These are phyloP conservation scores for Naganishia friedmannii DNA, from an alignment of 768 basidiomycete genomes.

Conservation along the genomic window DNA sequence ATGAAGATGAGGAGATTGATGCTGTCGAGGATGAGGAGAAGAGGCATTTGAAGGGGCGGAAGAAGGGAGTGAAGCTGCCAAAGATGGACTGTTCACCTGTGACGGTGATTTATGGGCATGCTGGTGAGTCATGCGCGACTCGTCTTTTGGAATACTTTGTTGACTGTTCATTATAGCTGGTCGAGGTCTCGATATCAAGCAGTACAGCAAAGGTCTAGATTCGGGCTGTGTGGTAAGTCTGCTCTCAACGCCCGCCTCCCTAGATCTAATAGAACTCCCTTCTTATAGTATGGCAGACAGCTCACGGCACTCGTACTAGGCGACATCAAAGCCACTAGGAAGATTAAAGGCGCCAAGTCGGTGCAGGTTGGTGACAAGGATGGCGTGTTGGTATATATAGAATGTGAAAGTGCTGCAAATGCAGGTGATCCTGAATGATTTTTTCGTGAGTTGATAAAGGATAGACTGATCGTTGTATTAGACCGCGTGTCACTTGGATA, in stretches of 20 bases:
- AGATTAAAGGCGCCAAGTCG: conserved; percentile 36
- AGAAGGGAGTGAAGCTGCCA: conserved; percentile 32
- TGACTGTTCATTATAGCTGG: conserved; percentile 55
- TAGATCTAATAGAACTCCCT: background rate
- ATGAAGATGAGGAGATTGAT: conserved; percentile 32
- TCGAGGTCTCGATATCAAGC: conserved; percentile 73
- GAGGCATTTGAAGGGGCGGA: conserved; percentile 25
- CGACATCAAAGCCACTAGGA: conserved; percentile 40
- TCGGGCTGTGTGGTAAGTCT: conserved; percentile 66
- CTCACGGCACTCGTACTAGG: conserved; percentile 69
- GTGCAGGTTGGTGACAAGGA: conserved; percentile 63
- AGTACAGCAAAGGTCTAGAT: conserved; percentile 83
- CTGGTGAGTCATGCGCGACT: conserved; percentile 33
- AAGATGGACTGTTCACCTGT: conserved; percentile 39
- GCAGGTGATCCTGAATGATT: conserved; percentile 8
- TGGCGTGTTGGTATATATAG: conserved; percentile 60
- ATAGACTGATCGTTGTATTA: background rate
- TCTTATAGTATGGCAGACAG: conserved; percentile 59
- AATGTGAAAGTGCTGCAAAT: conserved; percentile 51
- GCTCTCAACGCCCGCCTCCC: conserved; percentile 43
- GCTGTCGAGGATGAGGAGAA: conserved; percentile 33
- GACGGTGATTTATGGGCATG: conserved; percentile 82
- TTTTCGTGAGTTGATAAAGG: background rate
- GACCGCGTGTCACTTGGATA: background rate
- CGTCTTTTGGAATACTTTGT: background rate